Evolutionary conservation across 352 stramenopile species (phyloP), one percentile per base, ranked within the genome.

Genomic region (Achlya hypogyna): DNA sequence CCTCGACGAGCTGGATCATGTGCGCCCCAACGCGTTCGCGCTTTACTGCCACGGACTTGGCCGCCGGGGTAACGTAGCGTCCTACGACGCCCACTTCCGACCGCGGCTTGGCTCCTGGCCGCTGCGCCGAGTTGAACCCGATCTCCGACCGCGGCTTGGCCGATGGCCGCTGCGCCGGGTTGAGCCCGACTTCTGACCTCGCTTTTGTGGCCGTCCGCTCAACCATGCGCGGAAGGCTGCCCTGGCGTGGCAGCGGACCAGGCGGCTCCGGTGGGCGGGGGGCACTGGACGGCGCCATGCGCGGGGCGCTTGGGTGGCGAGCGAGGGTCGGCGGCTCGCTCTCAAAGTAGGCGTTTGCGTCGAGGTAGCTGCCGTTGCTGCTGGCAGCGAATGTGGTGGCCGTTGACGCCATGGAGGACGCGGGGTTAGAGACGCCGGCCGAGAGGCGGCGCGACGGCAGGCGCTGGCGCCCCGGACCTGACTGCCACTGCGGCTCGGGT

Each of bases 1-100:
- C 42, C 23, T 67, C 42, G 31, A 58, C 42, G n/a, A 42, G 60
- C 23, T 67, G 40, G 38, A 43, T 35, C 51, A 58, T 67, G 23
- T 23, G n/a, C 23, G 43, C 59, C 18, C 27, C 20, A 20, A 25
- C 29, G 4, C 35, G 22, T 1, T 54, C 38, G 29, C 42, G 27
- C 35, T 42, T 23, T 29, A n/a, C n/a, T n/a, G n/a, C n/a, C n/a
- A n/a, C n/a, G n/a, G n/a, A n/a, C n/a, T n/a, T n/a, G n/a, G n/a
- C n/a, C n/a, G n/a, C n/a, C n/a, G n/a, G n/a, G n/a, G n/a, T n/a
- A n/a, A n/a, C n/a, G n/a, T n/a, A n/a, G n/a, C n/a, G n/a, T n/a
- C n/a, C n/a, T n/a, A n/a, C 2, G 38, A 45, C 38, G 38, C 38
- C 38, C 12, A 45, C 38, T 45, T 45, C 38, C 2, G 38, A 45